These are phyloP conservation scores for Acanthamoeba castellanii DNA, from an alignment of 208 protist species.

Conservation along the genomic window DNA sequence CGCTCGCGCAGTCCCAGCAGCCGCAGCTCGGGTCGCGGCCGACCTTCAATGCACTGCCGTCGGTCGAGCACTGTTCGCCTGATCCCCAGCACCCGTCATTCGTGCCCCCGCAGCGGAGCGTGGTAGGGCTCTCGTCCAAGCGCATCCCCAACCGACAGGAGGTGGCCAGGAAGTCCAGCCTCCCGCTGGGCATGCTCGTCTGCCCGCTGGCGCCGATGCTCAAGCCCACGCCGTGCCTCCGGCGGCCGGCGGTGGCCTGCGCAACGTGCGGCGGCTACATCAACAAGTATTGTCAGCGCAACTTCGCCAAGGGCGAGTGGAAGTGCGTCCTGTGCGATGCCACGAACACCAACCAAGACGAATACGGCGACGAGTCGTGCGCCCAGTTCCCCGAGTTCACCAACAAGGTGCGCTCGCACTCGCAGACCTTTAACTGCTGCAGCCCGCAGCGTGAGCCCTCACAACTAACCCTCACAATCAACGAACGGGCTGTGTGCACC, in stretches of 20 bases:
- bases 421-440: too few relatives aligned
- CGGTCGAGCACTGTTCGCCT: slow-evolving; percentile 20
- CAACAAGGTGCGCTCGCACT: background rate
- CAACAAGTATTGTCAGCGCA: slow-evolving; percentile 57
- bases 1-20: background rate
- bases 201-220: background rate
- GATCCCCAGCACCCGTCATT: slow-evolving; percentile 8
- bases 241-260: slow-evolving; percentile 37
- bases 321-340: slow-evolving; percentile 28
- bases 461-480: background rate
- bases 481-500: background rate
- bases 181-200: slow-evolving; percentile 40
- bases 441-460: background rate
- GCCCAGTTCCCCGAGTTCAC: slow-evolving; percentile 60
- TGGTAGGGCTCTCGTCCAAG: background rate
- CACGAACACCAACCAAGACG: slow-evolving; percentile 40
- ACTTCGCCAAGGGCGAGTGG: slow-evolving; percentile 2
- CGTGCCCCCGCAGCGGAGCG: background rate
- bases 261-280: background rate
- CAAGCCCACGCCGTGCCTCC: background rate
- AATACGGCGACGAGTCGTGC: slow-evolving; percentile 44
- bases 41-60: background rate
- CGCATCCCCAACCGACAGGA: slow-evolving; percentile 28
- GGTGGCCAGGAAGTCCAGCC: background rate
- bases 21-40: background rate